Conservation (phyloP, 192 early-diverging fungal species). For the Backusella tarrabulga region DNA sequence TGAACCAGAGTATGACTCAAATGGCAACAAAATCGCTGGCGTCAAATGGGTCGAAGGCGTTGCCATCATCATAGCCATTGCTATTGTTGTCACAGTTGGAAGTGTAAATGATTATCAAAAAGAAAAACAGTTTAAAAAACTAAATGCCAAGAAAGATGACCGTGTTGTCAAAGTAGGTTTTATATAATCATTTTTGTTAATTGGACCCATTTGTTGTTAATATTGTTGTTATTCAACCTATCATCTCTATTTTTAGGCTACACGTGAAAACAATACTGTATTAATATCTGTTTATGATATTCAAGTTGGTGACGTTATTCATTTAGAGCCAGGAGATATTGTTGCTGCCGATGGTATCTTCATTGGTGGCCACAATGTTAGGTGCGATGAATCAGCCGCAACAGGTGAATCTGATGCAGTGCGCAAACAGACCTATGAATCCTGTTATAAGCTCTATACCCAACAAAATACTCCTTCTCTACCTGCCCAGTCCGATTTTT, state of each 20-base stretch:
- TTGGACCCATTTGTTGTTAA: not conserved
- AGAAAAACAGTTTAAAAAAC: conserved; percentile 80
- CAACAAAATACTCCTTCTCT: not conserved
- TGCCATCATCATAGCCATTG: conserved; percentile 76
- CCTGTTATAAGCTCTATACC: conserved; percentile 28
- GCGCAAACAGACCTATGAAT: conserved; percentile 66
- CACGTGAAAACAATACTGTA: conserved; percentile 65
- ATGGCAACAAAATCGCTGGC: conserved; percentile 40
- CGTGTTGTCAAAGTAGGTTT: conserved; percentile 60
- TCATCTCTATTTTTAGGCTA: conserved; percentile 42
- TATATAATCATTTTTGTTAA: not conserved
- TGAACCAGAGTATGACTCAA: conserved; percentile 38
- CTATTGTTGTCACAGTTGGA: conserved; percentile 76
- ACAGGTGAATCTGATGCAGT: conserved; percentile 96
- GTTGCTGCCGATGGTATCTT: conserved; percentile 90
- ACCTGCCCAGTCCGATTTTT: not conserved
- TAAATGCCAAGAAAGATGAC: conserved; percentile 87
- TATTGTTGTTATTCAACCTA: not conserved
- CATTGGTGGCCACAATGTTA: conserved; percentile 75
- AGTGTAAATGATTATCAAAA: conserved; percentile 86
- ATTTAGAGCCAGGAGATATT: conserved; percentile 91
- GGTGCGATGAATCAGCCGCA: conserved; percentile 88
- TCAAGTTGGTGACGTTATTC: conserved; percentile 87
- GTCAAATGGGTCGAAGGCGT: conserved; percentile 87
- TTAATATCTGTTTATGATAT: conserved; percentile 78